phyloP scores from a whole-genome alignment of 148 eudicot genomes.

The Linanthus parryae region DNA sequence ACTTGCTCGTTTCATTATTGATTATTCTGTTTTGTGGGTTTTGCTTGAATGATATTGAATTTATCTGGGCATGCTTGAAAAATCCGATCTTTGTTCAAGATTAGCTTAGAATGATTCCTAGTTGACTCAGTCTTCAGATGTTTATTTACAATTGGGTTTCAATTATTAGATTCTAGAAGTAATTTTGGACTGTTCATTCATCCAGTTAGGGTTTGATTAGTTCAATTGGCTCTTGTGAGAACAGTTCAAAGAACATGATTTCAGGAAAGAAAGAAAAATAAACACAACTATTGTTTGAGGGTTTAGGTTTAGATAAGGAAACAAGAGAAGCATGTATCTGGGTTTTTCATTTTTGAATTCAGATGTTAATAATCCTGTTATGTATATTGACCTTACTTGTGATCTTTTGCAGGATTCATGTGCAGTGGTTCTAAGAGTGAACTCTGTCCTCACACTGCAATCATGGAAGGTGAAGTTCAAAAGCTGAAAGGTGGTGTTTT shows the following conservation, averaged over 20 bases:
- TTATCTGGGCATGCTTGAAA: too few species aligned
- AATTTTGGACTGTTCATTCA: background rate
- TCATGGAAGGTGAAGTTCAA: slow-evolving; percentile 27
- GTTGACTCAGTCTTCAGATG: too few species aligned
- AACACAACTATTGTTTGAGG: background rate
- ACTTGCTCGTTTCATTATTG: too few species aligned
- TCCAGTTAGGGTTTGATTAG: background rate
- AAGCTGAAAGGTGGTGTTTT: slow-evolving; percentile 12
- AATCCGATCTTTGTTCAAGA: too few species aligned
- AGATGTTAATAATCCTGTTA: background rate
- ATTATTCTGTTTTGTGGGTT: too few species aligned
- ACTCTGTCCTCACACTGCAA: slow-evolving; percentile 17
- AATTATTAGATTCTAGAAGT: background rate
- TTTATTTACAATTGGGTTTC: too few species aligned
- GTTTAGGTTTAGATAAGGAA: background rate
- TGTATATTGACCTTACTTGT: background rate
- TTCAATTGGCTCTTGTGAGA: background rate
- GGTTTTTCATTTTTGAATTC: background rate
- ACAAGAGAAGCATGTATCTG: background rate
- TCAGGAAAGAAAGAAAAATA: background rate
- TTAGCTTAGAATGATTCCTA: too few species aligned
- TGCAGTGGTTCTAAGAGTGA: slow-evolving; percentile 31
- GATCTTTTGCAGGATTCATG: slow-evolving; percentile 23
- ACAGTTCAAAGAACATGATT: background rate
- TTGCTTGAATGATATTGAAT: too few species aligned